Conservation (phyloP, 768 basidiomycete species). For the Suillus decipiens region DNA sequence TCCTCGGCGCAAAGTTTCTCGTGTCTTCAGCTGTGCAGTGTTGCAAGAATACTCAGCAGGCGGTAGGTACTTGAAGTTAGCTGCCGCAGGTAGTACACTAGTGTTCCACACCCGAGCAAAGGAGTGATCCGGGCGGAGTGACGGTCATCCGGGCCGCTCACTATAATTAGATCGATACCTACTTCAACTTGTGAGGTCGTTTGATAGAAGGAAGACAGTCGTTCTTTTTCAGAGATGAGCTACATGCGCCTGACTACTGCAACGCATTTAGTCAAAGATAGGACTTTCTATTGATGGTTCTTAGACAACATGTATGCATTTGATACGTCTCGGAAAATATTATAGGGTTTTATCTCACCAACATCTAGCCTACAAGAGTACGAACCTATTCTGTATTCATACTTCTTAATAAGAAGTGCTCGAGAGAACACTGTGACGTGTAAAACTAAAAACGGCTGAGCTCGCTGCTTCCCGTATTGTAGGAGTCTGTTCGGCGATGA, state of each 20-base stretch:
- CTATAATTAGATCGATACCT: neutral
- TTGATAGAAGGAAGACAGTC: neutral
- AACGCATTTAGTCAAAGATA: neutral
- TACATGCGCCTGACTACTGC: neutral
- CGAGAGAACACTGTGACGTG: constrained; percentile 6
- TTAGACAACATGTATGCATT: neutral
- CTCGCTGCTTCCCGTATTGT: neutral
- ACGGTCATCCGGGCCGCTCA: neutral
- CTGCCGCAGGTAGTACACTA: no score
- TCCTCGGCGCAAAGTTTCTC: neutral
- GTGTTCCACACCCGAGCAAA: neutral
- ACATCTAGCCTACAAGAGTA: neutral
- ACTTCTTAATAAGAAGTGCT: neutral
- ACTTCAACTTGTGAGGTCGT: neutral
- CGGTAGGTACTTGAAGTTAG: neutral
- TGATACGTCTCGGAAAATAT: neutral
- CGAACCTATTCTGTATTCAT: neutral
- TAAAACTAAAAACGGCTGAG: constrained; percentile 2
- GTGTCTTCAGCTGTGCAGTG: neutral
- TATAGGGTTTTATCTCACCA: neutral
- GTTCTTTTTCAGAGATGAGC: neutral
- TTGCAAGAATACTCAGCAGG: constrained; percentile 3
- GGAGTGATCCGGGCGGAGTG: constrained; percentile 1
- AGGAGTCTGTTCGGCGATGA: neutral
- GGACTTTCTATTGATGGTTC: neutral